Evolutionary conservation across 768 basidiomycete genomes (phyloP), one percentile per base, ranked within the genome.

Genomic region (Omphalotus guepiniiformis): DNA sequence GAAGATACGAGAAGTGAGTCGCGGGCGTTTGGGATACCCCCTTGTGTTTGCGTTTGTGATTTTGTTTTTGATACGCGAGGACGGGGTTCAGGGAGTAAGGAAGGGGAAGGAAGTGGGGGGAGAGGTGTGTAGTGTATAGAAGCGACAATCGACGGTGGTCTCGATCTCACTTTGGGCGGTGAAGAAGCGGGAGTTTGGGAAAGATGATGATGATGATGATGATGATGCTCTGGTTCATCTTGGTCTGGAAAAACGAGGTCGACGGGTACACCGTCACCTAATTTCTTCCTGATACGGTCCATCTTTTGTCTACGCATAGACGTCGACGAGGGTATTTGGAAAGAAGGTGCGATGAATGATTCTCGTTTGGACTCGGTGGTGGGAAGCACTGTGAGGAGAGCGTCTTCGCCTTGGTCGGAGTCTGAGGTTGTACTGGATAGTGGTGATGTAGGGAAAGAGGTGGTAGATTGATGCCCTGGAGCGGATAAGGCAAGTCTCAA

Each of bases 181-280:
- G 19, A 8, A 25, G 44, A 34, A 18, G 22, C 15, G 7, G 35
- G 5, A 5, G 5, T 37, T 36, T 25, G 34, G 22, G 23, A 5
- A 16, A 28, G 16, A 27, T 21, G 22, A 12, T 28, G 22, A 3
- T 21, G 13, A 30, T 47, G 12, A 15, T 35, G 7, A 22, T 50
- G 36, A 15, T 45, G 19, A 13, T 36, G 19, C 2, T 50, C 29
- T 21, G 19, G 15, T 6, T 47, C 45, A 5, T 47, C 45, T 4
- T 30, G 4, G 4, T 28, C 12, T 26, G 80, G 73, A 62, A 85
- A 85, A 41, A 87, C 78, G 25, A 84, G 71, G 29, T 77, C 70
- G 2, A 74, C 53, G 6, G 85, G 85, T 18, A 86, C 78, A 22
- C 74, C 78, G 16, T 83, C 71, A 0, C 85, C 85, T 2, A 88